Evolutionary conservation across 495 filamentous ascomycete species (phyloP).

Genomic region (Neurospora sp.): DNA sequence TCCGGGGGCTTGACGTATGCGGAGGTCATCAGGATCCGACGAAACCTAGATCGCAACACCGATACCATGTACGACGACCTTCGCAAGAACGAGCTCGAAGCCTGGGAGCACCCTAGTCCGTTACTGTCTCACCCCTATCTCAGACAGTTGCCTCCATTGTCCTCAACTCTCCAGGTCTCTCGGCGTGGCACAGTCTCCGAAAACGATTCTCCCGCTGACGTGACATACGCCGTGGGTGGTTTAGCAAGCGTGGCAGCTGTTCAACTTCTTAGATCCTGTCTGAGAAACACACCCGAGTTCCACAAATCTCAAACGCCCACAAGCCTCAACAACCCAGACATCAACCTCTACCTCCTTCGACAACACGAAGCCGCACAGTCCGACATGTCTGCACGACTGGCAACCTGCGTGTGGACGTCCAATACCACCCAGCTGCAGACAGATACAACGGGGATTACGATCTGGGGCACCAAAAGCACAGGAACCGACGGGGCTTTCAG

Average conservation of each 20-base stretch:
- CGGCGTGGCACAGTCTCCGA: not conserved
- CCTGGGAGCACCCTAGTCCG: not conserved
- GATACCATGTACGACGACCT: not conserved
- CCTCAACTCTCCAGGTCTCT: not conserved
- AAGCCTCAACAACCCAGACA: not conserved
- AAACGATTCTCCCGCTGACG: not conserved
- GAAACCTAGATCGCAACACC: not conserved
- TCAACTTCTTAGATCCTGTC: not conserved
- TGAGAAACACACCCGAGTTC: not conserved
- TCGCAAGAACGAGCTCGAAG: not conserved
- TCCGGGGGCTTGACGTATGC: not conserved
- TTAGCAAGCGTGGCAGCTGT: not conserved
- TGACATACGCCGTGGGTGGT: not conserved
- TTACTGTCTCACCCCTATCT: not conserved
- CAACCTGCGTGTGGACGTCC: not conserved
- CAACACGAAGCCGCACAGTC: not conserved
- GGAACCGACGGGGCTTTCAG: not conserved
- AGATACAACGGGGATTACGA: not conserved
- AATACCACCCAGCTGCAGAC: not conserved
- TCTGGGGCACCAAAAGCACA: not conserved
- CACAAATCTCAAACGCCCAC: not conserved
- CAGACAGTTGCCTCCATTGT: not conserved
- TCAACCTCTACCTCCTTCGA: not conserved
- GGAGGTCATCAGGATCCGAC: not conserved
- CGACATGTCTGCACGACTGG: not conserved